phyloP scores from a whole-genome alignment of 495 filamentous ascomycete species.

The Penicillium subrubescens region DNA sequence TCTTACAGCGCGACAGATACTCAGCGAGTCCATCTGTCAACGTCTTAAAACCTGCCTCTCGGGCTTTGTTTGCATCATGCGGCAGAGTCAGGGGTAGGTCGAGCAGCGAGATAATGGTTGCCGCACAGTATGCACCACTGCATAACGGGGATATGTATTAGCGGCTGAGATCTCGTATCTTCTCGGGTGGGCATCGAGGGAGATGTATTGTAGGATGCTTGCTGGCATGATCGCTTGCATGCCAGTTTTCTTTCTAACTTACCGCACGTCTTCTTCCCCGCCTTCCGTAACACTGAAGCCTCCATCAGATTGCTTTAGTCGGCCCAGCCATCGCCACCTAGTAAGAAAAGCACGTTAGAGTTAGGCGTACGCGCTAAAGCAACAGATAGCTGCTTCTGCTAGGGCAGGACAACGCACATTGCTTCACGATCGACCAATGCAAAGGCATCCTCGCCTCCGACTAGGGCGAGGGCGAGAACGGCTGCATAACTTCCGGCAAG shows the following conservation, averaged over 20 bases:
- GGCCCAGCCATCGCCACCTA: conserved; percentile 82
- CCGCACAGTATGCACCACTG: conserved; percentile 87
- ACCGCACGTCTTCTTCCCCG: conserved; percentile 92
- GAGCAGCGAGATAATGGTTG: conserved; percentile 79
- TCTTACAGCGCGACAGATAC: conserved; percentile 80
- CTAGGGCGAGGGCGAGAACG: conserved; percentile 72
- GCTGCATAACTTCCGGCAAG: conserved; percentile 85
- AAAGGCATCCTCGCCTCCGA: conserved; percentile 71
- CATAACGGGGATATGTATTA: conserved; percentile 15
- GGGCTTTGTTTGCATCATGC: conserved; percentile 52
- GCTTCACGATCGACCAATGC: conserved; percentile 75
- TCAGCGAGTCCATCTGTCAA: conserved; percentile 71
- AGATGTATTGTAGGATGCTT: neutral
- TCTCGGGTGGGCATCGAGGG: neutral
- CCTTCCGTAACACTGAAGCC: conserved; percentile 78
- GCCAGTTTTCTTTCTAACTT: conserved; percentile 27
- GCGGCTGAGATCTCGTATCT: neutral
- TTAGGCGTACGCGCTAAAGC: conserved; percentile 26
- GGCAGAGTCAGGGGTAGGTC: conserved; percentile 79
- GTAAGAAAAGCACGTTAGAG: conserved; percentile 4
- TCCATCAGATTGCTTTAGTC: conserved; percentile 80
- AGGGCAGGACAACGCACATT: conserved; percentile 56
- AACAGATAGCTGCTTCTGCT: neutral
- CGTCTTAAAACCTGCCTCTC: conserved; percentile 44
- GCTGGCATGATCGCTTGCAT: conserved; percentile 2